Evolutionary conservation across 2,329 filamentous ascomycete genomes (phyloP), one percentile per base, ranked within the genome.

Genomic region (Colletotrichum trifolii): DNA sequence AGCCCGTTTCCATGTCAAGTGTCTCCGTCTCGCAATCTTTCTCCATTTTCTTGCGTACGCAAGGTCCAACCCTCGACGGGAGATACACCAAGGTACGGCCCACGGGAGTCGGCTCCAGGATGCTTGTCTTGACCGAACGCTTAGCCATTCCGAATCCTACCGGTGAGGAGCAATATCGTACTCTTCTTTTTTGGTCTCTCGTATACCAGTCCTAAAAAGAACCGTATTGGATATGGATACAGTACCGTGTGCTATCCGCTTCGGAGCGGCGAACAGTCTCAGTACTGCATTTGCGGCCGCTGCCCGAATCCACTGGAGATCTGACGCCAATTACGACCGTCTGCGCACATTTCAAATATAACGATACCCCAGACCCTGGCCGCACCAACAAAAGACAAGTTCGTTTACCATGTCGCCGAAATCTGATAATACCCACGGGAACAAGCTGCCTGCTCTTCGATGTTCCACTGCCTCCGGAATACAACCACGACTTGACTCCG

Each of bases 141-240:
- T 54, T 43, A 42, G 17, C 25, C 39, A 54, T 54, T 12, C 39
- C 25, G 52, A 54, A 11, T 35, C 52, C 25, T 10, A 33, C 25
- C 4, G 25, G 25, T 25, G 46, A 34, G 10, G n/a, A 17, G 38
- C 17, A 54, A 12, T 38, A 34, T 54, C 39, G 43, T n/a, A 33
- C 49, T 36, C 13, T 52, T 11, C 10, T 10, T 6, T 15, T 40
- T 40, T 17, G 25, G n/a, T 11, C 35, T 15, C 12, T 52, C 15
- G 3, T 8, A 36, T 50, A 25, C 25, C 25, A 25, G 25, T 25
- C 25, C 25, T 4, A 25, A 25, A 25, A 25, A 25, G 25, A 25
- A 25, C 5, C 4, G 4, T 25, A 25, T 25, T 25, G 25, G 25
- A 4, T 25, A 25, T 5, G 25, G 25, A 25, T 25, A 25, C 25